Base-by-base conservation (phyloP, 768 basidiomycete species). In the Tremella mesenterica region DNA sequence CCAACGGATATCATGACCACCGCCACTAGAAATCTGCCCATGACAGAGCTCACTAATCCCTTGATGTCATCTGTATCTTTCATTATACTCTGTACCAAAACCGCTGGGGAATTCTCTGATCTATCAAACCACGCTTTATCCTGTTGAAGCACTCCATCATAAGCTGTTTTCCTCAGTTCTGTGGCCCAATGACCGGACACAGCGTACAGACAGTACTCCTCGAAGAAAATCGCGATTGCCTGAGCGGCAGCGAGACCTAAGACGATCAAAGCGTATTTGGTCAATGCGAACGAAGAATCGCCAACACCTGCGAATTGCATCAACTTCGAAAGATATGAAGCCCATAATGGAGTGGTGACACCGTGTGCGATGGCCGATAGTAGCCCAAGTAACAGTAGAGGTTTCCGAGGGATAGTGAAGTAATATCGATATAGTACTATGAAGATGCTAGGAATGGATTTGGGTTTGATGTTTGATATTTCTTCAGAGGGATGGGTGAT, bases 41-140 rank as follows among this genome's bases (percentile, higher is more conserved):
- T 73, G 36, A 90, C 83, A 12, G 82, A 78, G 1, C 85, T 77
- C 56, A 96, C 78, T 43, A 99, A 76, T 28, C 80, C 78, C 20
- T 86, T 75, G 12, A 90, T 86, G 63, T 96, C 95, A 56, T 96
- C 89, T 0, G 81, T 84, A 64, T 96, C 91, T 74, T 88, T 90
- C 71, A 91, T 79, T 45, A 96, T 75, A 10, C 80, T 75, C 68
- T 90, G 86, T 10, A 85, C 81, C 12, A 97, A 73, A 6, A 77
- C 74, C 21, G 79, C 74, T 0, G 86, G 76, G 4, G 77, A 71
- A 73, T 88, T 81, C 38, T 79, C 76, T 4, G 78, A 74, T 54
- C 77, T 75, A 69, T 96, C 92, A 71, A 93, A 96, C 81, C 84
- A 99, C 28, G 77, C 69, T 73, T 86, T 88, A 71, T 95, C 88